Conservation (phyloP, 495 filamentous ascomycete species). For the Penicillium cosmopolitanum region DNA sequence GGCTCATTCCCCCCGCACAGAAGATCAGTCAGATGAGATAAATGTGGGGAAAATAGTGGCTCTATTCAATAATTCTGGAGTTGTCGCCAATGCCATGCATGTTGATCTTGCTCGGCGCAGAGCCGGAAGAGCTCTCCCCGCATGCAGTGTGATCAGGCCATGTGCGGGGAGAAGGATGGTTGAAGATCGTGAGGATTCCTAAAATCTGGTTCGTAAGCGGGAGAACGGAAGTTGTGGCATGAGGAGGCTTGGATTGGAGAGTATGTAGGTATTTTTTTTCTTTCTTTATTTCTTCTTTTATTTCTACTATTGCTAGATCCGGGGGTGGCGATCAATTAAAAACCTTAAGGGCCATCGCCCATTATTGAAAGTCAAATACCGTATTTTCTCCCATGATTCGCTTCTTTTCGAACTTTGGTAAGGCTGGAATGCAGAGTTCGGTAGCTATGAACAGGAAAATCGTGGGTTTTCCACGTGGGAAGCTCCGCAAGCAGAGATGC, state of each 20-base stretch:
- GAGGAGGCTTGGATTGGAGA: background rate
- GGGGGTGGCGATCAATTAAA: background rate
- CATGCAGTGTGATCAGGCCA: background rate
- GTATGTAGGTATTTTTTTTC: too few species aligned
- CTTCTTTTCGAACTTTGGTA: background rate
- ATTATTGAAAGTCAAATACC: background rate
- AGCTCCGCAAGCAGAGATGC: background rate
- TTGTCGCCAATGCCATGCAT: background rate
- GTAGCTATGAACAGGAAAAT: background rate
- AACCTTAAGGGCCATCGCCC: background rate
- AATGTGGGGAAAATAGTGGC: slow-evolving; percentile 9
- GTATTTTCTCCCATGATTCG: background rate
- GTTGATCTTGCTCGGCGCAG: slow-evolving; percentile 6
- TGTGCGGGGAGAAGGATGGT: background rate
- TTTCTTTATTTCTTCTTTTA: too few species aligned
- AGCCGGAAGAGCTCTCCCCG: slow-evolving; percentile 3
- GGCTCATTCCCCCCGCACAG: slow-evolving; percentile 11
- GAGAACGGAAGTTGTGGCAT: background rate
- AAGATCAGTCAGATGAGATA: slow-evolving; percentile 13
- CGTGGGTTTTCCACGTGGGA: slow-evolving; percentile 2
- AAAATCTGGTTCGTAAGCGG: background rate
- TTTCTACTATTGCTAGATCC: background rate
- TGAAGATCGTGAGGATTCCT: background rate
- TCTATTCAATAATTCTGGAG: background rate
- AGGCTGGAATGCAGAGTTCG: background rate